A percentile compares a stretch with the other conserved stretches of the same genome.
Evolutionary conservation across 305 asterid species (phyloP).

Genomic region (Fraxinus platypoda): DNA sequence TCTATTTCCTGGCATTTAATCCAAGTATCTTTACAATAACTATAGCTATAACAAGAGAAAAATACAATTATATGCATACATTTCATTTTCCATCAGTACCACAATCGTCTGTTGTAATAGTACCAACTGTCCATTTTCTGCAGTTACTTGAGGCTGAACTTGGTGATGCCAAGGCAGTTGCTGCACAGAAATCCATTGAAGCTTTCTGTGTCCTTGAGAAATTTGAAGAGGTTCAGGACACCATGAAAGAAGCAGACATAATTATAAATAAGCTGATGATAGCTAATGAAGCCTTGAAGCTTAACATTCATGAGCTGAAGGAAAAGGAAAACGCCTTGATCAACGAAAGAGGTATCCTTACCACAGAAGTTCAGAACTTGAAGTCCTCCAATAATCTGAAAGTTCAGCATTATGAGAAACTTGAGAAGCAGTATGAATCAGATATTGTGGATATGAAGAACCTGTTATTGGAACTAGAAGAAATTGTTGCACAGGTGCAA

Average conservation of each 20-base stretch:
- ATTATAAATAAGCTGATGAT: constrained; percentile 87
- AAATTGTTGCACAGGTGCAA: constrained; percentile 51
- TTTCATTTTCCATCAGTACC: not conserved
- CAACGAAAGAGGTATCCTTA: constrained; percentile 47
- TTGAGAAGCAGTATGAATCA: constrained; percentile 49
- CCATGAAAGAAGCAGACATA: constrained; percentile 86
- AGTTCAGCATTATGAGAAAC: constrained; percentile 43
- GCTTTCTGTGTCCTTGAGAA: constrained; percentile 78
- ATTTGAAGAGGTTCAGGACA: constrained; percentile 89
- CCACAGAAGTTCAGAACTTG: constrained; percentile 56
- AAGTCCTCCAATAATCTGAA: constrained; percentile 49
- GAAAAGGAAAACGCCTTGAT: constrained; percentile 43
- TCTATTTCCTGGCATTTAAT: not conserved
- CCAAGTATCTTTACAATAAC: not conserved
- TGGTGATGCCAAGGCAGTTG: constrained; percentile 71
- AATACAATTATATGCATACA: not conserved
- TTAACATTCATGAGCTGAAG: constrained; percentile 54
- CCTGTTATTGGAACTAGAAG: constrained; percentile 64
- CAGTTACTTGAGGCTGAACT: constrained; percentile 86
- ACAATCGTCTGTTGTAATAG: constrained; percentile 4
- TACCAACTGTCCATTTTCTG: constrained; percentile 12
- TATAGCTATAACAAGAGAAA: not conserved
- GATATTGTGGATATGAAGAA: constrained; percentile 53
- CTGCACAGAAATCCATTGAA: constrained; percentile 82
- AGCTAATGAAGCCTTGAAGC: constrained; percentile 82